Evolutionary conservation across 1,284 basidiomycete genomes (phyloP), one percentile per base, ranked within the genome.

Genomic region (Ustilago shanxiensis): DNA sequence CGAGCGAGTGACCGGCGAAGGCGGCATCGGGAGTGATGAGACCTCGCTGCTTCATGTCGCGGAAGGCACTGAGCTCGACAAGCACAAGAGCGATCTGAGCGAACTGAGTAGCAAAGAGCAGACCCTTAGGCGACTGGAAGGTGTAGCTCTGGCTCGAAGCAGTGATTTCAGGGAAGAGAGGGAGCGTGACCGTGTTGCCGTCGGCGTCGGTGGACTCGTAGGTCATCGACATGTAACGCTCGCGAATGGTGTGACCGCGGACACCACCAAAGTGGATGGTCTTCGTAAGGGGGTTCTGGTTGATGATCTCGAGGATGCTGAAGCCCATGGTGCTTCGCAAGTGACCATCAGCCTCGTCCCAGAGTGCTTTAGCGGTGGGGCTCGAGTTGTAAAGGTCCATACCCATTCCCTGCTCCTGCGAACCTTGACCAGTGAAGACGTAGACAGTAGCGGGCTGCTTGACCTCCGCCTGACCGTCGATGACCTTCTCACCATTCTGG

Each of bases 251-350:
- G 86, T 98, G 95, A 50, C 96, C 96, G 88, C 97, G 98, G 88
- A 98, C 93, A 87, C 96, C 96, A 89, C 97, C 97, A 81, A 99
- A 99, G 88, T 99, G 96, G 79, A 99, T 93, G 0, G 95, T 98
- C 89, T 98, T 82, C 62, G 68, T 73, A 56, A 79, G 67, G 6
- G 82, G 82, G 65, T 83, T 83, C 54, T 80, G 72, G 62, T 79
- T 78, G 58, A 83, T 79, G 83, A 99, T 98, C 86, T 99, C 95
- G 85, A 98, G 89, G 87, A 99, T 98, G 1, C 95, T 97, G 89
- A 99, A 98, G 49, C 95, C 82, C 96, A 86, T 98, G 96, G 16
- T 96, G 33, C 93, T 92, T 65, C 93, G 92, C 72, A 99, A 89
- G 87, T 99, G 96, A 26, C 91, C 90, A 85, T 99, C 96, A 59